Percentiles rank a stretch among this genome's conserved stretches.
Evolutionary conservation across 805 yeast species (phyloP).

Genomic region (Nakazawaea ernobii): DNA sequence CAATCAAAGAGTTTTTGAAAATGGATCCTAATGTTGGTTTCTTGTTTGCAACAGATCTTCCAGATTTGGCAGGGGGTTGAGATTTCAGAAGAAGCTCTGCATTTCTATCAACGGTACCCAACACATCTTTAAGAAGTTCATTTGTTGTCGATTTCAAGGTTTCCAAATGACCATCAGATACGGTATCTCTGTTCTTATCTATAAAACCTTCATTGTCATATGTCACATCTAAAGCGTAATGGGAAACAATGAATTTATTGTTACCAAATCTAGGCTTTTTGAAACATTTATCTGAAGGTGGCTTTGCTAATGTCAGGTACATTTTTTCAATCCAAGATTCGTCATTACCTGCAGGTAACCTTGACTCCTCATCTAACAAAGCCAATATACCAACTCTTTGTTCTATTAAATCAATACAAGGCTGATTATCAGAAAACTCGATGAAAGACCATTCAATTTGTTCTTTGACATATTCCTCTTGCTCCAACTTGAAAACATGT

Average conservation of each 20-base stretch:
- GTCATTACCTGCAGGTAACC: constrained; percentile 91
- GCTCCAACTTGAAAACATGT: constrained; percentile 95
- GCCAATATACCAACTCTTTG: constrained; percentile 82
- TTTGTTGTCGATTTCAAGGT: constrained; percentile 69
- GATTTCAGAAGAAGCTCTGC: constrained; percentile 37
- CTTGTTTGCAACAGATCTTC: constrained; percentile 30
- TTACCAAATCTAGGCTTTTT: constrained; percentile 94
- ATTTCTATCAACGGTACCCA: constrained; percentile 57
- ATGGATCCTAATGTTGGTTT: constrained; percentile 95
- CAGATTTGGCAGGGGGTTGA: constrained; percentile 25
- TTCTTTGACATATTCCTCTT: constrained; percentile 89
- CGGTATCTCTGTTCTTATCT: constrained; percentile 96
- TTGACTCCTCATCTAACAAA: constrained; percentile 88
- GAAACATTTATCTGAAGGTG: constrained; percentile 71
- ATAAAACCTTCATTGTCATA: constrained; percentile 93
- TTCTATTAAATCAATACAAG: constrained; percentile 91
- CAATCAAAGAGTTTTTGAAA: constrained; percentile 87
- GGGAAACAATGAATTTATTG: constrained; percentile 82
- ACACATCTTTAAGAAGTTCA: constrained; percentile 56
- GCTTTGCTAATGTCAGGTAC: constrained; percentile 77
- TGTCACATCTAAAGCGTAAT: constrained; percentile 90
- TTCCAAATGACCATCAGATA: constrained; percentile 91
- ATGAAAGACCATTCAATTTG: constrained; percentile 95
- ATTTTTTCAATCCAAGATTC: constrained; percentile 88
- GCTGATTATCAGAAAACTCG: constrained; percentile 94